Conservation (phyloP, 1,139 yeast species). For the Yamadazyma kanchanaburiensis region DNA sequence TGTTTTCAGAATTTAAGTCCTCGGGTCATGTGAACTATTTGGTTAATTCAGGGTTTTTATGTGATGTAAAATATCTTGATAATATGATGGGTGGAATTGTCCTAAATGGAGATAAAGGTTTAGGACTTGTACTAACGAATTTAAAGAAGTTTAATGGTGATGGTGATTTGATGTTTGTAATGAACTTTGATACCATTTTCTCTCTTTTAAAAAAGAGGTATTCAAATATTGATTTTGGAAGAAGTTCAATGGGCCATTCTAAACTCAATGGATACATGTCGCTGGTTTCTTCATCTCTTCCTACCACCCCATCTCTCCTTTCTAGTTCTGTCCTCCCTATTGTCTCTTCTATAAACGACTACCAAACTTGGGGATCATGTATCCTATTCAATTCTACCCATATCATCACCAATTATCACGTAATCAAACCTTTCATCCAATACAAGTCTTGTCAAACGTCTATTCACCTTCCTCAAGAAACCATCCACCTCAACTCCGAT, state of each 20-base stretch:
- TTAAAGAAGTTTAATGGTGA: slow-evolving; percentile 54
- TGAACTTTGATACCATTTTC: slow-evolving; percentile 36
- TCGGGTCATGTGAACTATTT: slow-evolving; percentile 44
- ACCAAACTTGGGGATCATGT: slow-evolving; percentile 36
- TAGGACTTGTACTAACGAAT: slow-evolving; percentile 56
- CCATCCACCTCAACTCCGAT: slow-evolving; percentile 8
- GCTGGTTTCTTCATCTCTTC: no score
- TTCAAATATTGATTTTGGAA: no score
- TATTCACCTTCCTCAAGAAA: slow-evolving; percentile 8
- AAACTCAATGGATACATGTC: no score
- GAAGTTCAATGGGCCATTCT: no score
- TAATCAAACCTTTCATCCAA: slow-evolving; percentile 21
- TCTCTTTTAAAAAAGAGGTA: slow-evolving; percentile 4
- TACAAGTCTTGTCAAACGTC: slow-evolving; percentile 1
- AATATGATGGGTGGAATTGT: slow-evolving; percentile 62
- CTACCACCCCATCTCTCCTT: background rate
- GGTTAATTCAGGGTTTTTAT: slow-evolving; percentile 27
- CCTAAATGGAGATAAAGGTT: slow-evolving; percentile 17
- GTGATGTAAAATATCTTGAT: slow-evolving; percentile 58
- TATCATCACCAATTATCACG: slow-evolving; percentile 36
- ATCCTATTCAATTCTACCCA: slow-evolving; percentile 23
- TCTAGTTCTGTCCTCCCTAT: slow-evolving; percentile 16
- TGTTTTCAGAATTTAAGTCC: slow-evolving; percentile 45
- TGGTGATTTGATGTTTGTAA: slow-evolving; percentile 52
- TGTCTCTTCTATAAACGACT: slow-evolving; percentile 6